A percentile compares a stretch with the other conserved stretches of the same genome.
phyloP scores from a whole-genome alignment of 2,329 filamentous ascomycete species.

The Pseudophaeomoniella oleicola region DNA sequence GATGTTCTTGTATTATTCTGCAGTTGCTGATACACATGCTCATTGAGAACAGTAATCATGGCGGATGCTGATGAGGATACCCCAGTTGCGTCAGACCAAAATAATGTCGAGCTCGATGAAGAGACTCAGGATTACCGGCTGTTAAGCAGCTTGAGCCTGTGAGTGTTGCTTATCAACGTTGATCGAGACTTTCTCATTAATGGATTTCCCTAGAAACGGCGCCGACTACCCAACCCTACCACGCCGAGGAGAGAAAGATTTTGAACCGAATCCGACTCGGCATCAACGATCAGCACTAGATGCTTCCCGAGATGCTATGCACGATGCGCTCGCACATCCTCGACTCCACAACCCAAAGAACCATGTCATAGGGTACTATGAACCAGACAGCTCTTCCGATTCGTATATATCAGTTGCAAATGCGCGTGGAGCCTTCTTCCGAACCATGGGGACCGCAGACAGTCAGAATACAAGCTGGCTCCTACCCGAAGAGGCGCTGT shows the following conservation, averaged over 20 bases:
- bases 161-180: constrained; percentile 7
- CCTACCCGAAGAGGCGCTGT: constrained; percentile 81
- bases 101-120: constrained; percentile 56
- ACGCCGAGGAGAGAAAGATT: constrained; percentile 92
- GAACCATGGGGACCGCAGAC: constrained; percentile 59
- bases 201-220: constrained; percentile 19
- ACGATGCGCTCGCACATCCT: constrained; percentile 66
- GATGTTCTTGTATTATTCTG: too few species aligned
- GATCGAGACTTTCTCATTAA: constrained; percentile 1
- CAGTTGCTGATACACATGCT: too few species aligned
- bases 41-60: neutral
- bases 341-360: constrained; percentile 56
- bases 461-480: constrained; percentile 61
- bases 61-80: constrained; percentile 1
- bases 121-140: constrained; percentile 80
- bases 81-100: constrained; percentile 7
- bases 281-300: constrained; percentile 67
- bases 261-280: constrained; percentile 79
- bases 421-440: constrained; percentile 56
- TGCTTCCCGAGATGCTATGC: constrained; percentile 73
- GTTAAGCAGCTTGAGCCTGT: constrained; percentile 42
- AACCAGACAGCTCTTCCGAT: constrained; percentile 37
- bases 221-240: constrained; percentile 35
- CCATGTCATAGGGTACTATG: constrained; percentile 59
- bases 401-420: constrained; percentile 52